A percentile compares a stretch with the other conserved stretches of the same genome.
These are phyloP conservation scores for Primulina eburnea DNA, from an alignment of 257 asterid genomes.

Conservation along the genomic window DNA sequence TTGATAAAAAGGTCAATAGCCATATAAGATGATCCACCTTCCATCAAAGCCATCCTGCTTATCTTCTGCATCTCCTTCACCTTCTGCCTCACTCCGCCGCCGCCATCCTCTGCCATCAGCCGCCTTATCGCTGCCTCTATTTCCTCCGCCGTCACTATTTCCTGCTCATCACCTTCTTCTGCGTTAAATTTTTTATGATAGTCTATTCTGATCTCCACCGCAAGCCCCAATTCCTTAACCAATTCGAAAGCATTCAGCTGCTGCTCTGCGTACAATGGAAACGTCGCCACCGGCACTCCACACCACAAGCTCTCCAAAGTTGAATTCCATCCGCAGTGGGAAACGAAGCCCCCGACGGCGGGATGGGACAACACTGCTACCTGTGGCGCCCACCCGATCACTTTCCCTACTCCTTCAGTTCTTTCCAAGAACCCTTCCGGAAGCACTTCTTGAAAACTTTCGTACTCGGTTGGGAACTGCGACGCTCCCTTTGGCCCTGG, in stretches of 20 bases:
- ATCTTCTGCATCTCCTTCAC: conserved; percentile 45
- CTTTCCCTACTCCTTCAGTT: conserved; percentile 39
- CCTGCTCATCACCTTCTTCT: background rate
- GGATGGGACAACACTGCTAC: conserved; percentile 40
- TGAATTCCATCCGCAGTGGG: conserved; percentile 63
- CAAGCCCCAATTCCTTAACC: background rate
- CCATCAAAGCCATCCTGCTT: conserved; percentile 37
- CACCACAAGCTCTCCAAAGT: conserved; percentile 36
- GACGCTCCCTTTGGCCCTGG: conserved; percentile 18
- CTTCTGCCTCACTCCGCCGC: conserved; percentile 24
- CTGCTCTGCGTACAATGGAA: background rate
- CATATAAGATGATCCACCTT: conserved; percentile 53
- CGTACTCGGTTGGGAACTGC: conserved; percentile 26
- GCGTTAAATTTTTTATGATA: conserved; percentile 20
- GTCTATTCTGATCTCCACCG: conserved; percentile 27
- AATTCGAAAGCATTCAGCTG: background rate
- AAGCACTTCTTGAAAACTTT: conserved; percentile 26
- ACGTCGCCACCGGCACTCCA: background rate
- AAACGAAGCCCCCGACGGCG: conserved; percentile 51
- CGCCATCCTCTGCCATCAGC: background rate
- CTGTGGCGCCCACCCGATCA: conserved; percentile 59
- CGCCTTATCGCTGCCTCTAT: background rate
- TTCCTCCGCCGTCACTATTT: background rate
- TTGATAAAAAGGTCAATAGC: conserved; percentile 35
- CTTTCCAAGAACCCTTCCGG: conserved; percentile 53